These are phyloP conservation scores for Trichoderma citrinoviride DNA, from an alignment of 2,329 filamentous ascomycete species.

Conservation along the genomic window DNA sequence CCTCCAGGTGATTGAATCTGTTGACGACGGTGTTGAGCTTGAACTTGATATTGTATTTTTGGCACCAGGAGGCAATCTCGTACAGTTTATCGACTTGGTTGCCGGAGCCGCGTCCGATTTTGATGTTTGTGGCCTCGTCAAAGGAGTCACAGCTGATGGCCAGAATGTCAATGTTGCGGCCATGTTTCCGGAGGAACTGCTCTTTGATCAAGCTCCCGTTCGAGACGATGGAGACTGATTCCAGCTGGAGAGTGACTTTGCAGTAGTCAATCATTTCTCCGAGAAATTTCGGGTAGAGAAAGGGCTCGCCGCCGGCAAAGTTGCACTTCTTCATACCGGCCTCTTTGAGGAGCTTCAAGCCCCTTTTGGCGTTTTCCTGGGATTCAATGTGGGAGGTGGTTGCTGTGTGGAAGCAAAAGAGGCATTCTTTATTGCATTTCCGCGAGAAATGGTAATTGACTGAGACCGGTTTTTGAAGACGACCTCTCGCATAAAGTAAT, in stretches of 20 bases:
- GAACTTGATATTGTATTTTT: neutral
- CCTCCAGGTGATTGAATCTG: neutral
- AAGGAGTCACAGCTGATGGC: neutral
- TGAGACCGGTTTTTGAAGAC: neutral
- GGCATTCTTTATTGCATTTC: neutral
- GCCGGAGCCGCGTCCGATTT: neutral
- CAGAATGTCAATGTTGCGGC: neutral
- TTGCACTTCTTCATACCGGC: conserved; percentile 7
- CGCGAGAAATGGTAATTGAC: neutral
- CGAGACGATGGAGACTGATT: neutral
- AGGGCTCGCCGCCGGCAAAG: conserved; percentile 1
- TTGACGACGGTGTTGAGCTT: conserved; percentile 4
- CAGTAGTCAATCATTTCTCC: neutral
- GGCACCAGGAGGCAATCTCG: neutral
- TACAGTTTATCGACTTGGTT: neutral
- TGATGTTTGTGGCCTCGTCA: neutral
- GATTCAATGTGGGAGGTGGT: neutral
- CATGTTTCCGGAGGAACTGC: neutral
- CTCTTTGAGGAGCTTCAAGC: neutral
- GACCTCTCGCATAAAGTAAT: neutral
- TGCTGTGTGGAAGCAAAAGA: neutral
- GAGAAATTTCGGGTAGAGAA: neutral
- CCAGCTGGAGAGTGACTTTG: neutral
- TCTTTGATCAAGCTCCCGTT: neutral
- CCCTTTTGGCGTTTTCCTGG: neutral